These are phyloP conservation scores for Athelia psychrophila DNA, from an alignment of 1,284 basidiomycete genomes.

Conservation along the genomic window DNA sequence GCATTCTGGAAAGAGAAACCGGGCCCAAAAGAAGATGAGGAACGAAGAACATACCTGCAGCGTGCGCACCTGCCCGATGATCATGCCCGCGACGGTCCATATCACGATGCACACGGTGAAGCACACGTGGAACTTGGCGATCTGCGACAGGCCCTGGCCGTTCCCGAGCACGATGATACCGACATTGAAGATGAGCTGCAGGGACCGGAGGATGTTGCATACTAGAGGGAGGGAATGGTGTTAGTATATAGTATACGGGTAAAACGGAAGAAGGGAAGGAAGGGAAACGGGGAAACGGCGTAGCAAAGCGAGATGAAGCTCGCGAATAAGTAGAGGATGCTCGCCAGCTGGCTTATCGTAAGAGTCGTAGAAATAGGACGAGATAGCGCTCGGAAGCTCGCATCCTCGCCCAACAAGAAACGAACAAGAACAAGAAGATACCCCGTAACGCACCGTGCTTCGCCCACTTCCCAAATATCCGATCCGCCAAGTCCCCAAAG, in stretches of 20 bases:
- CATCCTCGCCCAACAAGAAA: no score
- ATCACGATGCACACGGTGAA: conserved; percentile 56
- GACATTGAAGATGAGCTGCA: conserved; percentile 59
- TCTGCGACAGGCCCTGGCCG: background rate
- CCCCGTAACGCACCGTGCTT: no score
- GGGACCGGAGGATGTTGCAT: conserved; percentile 47
- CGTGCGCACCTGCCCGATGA: conserved; percentile 51
- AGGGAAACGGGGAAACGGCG: no score
- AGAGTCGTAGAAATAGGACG: no score
- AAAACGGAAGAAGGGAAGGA: background rate
- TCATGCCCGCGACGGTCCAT: conserved; percentile 47
- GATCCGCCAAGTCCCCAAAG: conserved; percentile 56
- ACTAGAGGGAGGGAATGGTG: conserved; percentile 20
- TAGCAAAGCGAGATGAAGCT: no score
- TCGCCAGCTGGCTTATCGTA: no score
- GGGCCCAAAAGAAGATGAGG: no score
- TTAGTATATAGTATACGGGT: no score
- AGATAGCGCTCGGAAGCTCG: no score
- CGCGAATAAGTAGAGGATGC: no score
- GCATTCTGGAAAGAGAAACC: no score
- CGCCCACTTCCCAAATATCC: conserved; percentile 49
- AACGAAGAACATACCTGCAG: conserved; percentile 31
- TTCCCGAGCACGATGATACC: conserved; percentile 24
- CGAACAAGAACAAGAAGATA: no score
- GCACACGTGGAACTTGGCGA: conserved; percentile 38